Base-by-base conservation (phyloP, 768 basidiomycete species). In the Kondoa malvinella region DNA sequence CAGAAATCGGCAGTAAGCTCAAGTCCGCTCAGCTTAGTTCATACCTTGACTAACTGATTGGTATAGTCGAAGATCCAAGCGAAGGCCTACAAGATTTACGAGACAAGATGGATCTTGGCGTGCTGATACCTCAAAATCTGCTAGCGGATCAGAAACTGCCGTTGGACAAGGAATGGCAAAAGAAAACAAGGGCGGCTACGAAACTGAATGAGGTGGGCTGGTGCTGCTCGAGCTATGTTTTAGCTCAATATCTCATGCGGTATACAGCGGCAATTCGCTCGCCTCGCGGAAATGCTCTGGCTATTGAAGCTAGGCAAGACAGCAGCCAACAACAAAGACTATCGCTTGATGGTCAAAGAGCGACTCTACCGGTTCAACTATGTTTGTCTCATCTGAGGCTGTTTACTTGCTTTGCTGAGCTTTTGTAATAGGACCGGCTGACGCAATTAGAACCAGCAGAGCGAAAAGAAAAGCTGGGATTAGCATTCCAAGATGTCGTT, bases 41-140 rank as follows among this genome's bases (percentile, higher is more conserved):
- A 50, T n/a, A 14, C 15, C n/a, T n/a, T 32, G n/a, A 0, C 32
- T 65, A 16, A 14, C 27, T 2, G 16, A 3, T 56, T 2, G 15
- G 3, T 1, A 29, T 69, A 1, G 88, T 99, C 26, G 95, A 99
- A 78, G 95, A 99, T 76, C 95, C 95, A 1, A 91, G 91, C 0
- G 95, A 99, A 78, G 88, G 89, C 12, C 96, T 99, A 74, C 94
- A 97, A 76, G 95, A 97, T 76, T 81, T 97, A 57, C 81, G 94
- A 34, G 95, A 97, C 78, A 86, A 89, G 66, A 88, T 87, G 72
- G 95, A 99, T 76, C 81, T 97, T 25, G 79, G 82, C 70, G 87
- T 87, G 82, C 80, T 97, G 25, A 80, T 89, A 16, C 76, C 79
- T 0, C 78, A 86, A 70, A 78, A 81, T 66, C 79, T 78, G 57